These are phyloP conservation scores for Paramecium bursaria DNA, from an alignment of 73 alveolate genomes.

Conservation along the genomic window DNA sequence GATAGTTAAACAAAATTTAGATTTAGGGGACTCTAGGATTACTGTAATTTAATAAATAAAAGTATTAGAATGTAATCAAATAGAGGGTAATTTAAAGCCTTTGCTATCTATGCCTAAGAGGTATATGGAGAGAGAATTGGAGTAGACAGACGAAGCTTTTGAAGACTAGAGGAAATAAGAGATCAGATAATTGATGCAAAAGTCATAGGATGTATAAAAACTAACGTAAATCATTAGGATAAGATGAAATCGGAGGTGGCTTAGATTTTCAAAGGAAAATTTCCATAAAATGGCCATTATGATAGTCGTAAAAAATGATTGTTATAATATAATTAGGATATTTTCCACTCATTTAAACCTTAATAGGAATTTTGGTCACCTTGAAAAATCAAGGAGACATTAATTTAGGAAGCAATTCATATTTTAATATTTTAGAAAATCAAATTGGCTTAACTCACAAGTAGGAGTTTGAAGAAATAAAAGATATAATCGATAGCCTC, in stretches of 20 bases:
- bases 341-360: no score
- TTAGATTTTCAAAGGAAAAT: no score
- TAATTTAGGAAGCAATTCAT: no score
- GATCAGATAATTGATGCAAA: background rate
- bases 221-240: background rate
- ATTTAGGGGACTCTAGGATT: conserved; percentile 27
- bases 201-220: conserved; percentile 27
- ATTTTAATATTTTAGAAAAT: no score
- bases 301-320: no score
- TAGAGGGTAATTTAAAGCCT: background rate
- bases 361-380: no score
- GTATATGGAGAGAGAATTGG: conserved; percentile 56
- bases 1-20: conserved; percentile 37
- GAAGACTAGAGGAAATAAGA: conserved; percentile 31
- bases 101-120: conserved; percentile 20
- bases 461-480: no score
- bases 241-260: conserved; percentile 41
- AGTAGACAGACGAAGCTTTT: background rate
- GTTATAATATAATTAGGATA: no score
- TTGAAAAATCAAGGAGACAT: no score
- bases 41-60: background rate
- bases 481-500: no score
- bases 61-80: background rate
- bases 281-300: no score
- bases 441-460: no score